A percentile compares a stretch with the other conserved stretches of the same genome.
phyloP scores from a whole-genome alignment of 116 monocot species.

The Dioscorea cayenensis region DNA sequence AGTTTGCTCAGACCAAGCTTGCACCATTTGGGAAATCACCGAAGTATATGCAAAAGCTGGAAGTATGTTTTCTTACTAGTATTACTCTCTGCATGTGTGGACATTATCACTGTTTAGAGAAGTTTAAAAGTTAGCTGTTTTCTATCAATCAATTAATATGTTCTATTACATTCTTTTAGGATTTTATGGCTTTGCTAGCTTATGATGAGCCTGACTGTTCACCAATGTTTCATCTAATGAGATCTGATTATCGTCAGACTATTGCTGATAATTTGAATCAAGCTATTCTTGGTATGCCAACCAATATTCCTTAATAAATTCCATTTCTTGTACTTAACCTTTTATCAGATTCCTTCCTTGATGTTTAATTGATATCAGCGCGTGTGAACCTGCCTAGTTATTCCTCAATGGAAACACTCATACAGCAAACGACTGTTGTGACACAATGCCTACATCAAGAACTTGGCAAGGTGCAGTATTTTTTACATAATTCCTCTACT shows the following conservation, averaged over 20 bases:
- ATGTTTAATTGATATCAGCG: slow-evolving; percentile 32
- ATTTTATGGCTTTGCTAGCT: slow-evolving; percentile 79
- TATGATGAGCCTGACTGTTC: slow-evolving; percentile 92
- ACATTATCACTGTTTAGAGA: too few relatives aligned
- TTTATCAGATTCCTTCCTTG: not conserved
- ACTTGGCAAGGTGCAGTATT: slow-evolving; percentile 58
- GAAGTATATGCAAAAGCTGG: slow-evolving; percentile 78
- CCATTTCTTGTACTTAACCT: too few relatives aligned
- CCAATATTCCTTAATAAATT: not conserved
- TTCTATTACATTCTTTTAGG: slow-evolving; percentile 26
- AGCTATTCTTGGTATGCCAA: slow-evolving; percentile 68
- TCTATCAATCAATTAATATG: not conserved
- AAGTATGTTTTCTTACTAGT: slow-evolving; percentile 43
- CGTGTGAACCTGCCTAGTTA: slow-evolving; percentile 70
- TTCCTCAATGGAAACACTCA: slow-evolving; percentile 82
- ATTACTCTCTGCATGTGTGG: not conserved
- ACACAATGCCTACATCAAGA: slow-evolving; percentile 66
- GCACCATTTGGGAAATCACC: slow-evolving; percentile 70
- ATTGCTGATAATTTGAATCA: slow-evolving; percentile 73
- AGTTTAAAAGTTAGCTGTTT: too few relatives aligned
- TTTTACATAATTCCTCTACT: not conserved
- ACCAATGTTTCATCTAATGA: slow-evolving; percentile 84
- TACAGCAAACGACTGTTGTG: slow-evolving; percentile 75
- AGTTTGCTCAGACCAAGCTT: slow-evolving; percentile 76
- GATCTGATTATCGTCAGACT: slow-evolving; percentile 66